These are phyloP conservation scores for Rhododendron williamsianum DNA, from an alignment of 148 eudicot genomes.

Conservation along the genomic window DNA sequence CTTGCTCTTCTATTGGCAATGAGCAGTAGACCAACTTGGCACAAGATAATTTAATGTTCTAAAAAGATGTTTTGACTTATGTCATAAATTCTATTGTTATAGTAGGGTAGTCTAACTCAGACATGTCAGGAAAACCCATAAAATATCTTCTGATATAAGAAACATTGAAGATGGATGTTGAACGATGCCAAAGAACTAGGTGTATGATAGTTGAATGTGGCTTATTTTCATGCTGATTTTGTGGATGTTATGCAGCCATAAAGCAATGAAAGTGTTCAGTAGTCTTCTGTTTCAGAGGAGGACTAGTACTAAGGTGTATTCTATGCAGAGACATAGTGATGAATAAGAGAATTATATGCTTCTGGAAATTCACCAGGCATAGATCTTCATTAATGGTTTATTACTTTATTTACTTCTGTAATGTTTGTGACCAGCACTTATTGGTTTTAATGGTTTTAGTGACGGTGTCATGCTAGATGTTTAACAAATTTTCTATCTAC, in stretches of 20 bases:
- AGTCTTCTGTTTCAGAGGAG: background rate
- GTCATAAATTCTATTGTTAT: background rate
- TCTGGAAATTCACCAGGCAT: background rate
- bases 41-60: background rate
- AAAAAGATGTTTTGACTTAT: background rate
- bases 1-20: background rate
- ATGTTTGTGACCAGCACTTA: background rate
- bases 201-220: background rate
- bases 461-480: background rate
- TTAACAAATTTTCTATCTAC: background rate
- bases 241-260: background rate
- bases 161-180: background rate
- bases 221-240: background rate
- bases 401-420: background rate
- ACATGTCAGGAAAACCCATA: background rate
- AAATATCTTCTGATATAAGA: background rate
- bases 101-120: background rate
- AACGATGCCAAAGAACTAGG: background rate
- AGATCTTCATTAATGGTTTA: background rate
- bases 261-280: background rate
- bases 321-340: background rate
- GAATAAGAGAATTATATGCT: background rate
- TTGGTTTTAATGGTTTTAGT: background rate
- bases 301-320: background rate
- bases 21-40: conserved; percentile 2